Percentiles rank a stretch among this genome's conserved stretches.
Conservation (phyloP, 257 asterid species). For the Solanum ahanhuiri region DNA sequence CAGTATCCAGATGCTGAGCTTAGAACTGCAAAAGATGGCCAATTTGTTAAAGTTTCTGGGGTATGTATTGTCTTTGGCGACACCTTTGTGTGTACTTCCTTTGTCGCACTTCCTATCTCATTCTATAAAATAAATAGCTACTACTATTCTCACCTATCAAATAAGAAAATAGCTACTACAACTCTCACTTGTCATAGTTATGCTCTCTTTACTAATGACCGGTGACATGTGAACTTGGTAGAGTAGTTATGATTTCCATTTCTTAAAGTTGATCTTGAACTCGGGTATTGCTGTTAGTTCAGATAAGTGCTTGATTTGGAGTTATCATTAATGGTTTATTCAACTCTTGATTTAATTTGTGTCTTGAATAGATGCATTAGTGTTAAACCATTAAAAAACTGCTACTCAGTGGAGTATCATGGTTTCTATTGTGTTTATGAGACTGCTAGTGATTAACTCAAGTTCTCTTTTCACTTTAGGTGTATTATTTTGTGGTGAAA, state of each 20-base stretch:
- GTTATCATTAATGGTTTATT: not conserved
- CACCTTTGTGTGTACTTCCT: not conserved
- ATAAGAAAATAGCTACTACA: not conserved
- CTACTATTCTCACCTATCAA: not conserved
- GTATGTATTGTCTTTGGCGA: conserved; percentile 25
- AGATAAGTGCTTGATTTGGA: not conserved
- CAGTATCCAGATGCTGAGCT: conserved; percentile 71
- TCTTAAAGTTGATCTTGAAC: not conserved
- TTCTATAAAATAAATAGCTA: not conserved
- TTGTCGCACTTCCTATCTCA: not conserved
- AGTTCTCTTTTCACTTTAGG: not conserved
- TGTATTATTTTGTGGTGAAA: not conserved
- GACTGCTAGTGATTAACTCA: not conserved
- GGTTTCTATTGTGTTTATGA: not conserved
- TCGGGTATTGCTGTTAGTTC: not conserved
- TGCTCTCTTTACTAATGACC: not conserved
- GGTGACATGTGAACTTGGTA: not conserved
- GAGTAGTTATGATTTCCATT: not conserved
- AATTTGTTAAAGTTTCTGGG: conserved; percentile 88
- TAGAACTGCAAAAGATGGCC: conserved; percentile 80
- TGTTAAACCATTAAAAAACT: not conserved
- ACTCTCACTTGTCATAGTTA: not conserved
- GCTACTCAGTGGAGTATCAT: not conserved
- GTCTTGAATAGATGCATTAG: not conserved
- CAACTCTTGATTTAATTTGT: not conserved